phyloP scores from a whole-genome alignment of 306 rosid genomes.

The Boehmeria nivea region DNA sequence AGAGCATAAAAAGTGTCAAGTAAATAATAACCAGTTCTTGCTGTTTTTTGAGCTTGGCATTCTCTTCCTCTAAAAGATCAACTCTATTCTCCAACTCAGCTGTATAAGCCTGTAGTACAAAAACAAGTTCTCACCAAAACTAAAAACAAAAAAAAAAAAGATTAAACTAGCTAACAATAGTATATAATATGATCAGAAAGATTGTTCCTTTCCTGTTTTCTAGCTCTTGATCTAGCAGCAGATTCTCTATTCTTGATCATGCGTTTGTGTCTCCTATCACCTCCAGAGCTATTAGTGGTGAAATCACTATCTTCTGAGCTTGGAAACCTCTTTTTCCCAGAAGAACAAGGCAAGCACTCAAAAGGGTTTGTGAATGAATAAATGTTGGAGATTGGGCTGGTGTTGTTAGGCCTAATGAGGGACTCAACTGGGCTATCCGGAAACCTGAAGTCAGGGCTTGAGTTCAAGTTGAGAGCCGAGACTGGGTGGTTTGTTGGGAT shows the following conservation, averaged over 20 bases:
- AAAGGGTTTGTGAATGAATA: slow-evolving; percentile 16
- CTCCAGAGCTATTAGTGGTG: slow-evolving; percentile 5
- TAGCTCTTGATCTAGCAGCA: slow-evolving; percentile 87
- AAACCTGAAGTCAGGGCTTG: slow-evolving; percentile 28
- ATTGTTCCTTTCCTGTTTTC: slow-evolving; percentile 63
- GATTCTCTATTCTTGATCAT: slow-evolving; percentile 94
- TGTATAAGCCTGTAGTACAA: slow-evolving; percentile 65
- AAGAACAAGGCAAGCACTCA: slow-evolving; percentile 26
- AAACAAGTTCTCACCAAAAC: not conserved
- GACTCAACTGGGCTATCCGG: slow-evolving; percentile 14
- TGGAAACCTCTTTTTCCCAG: slow-evolving; percentile 29
- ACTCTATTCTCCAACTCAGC: slow-evolving; percentile 68
- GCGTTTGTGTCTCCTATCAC: slow-evolving; percentile 53
- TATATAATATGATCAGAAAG: not conserved
- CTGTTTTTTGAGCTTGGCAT: slow-evolving; percentile 55
- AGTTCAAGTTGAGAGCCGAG: slow-evolving; percentile 43
- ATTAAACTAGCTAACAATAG: no score
- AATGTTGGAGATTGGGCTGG: slow-evolving; percentile 11
- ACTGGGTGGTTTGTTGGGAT: slow-evolving; percentile 18
- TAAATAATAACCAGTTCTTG: slow-evolving; percentile 50
- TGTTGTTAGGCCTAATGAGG: not conserved
- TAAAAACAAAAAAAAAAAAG: not conserved
- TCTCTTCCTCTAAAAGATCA: slow-evolving; percentile 46
- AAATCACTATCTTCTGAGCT: slow-evolving; percentile 19
- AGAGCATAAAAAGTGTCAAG: no score